Percentiles rank a stretch among this genome's conserved stretches.
phyloP scores from a whole-genome alignment of 768 basidiomycete genomes.

The Pseudohyphozyma bogoriensis region DNA sequence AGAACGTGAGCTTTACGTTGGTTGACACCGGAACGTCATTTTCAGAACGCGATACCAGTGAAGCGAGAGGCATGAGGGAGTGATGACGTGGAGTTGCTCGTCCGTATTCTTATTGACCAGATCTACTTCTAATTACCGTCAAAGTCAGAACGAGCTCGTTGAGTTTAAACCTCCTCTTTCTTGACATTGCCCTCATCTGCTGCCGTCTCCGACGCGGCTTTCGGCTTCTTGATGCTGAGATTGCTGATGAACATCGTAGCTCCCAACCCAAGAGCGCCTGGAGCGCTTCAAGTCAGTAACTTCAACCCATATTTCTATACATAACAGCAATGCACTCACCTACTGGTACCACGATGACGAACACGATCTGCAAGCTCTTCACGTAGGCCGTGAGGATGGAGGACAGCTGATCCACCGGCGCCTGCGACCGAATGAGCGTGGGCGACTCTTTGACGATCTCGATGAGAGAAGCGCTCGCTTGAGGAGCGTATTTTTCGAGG shows the following conservation, averaged over 20 bases:
- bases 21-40: too few relatives aligned
- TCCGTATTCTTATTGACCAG: too few relatives aligned
- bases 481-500: constrained; percentile 33
- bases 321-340: too few relatives aligned
- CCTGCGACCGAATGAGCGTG: constrained; percentile 32
- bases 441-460: constrained; percentile 31
- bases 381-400: constrained; percentile 28
- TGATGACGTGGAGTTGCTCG: too few relatives aligned
- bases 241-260: constrained; percentile 37
- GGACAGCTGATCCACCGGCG: constrained; percentile 25
- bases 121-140: too few relatives aligned
- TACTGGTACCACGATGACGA: constrained; percentile 22
- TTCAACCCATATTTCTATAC: too few relatives aligned
- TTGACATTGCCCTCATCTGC: constrained; percentile 41
- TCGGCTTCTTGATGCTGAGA: constrained; percentile 26
- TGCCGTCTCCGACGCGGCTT: constrained; percentile 43
- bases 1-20: too few relatives aligned
- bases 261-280: constrained; percentile 32
- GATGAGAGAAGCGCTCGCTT: constrained; percentile 16
- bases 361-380: constrained; percentile 2
- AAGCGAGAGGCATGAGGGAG: too few relatives aligned
- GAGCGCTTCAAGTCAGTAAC: too few relatives aligned
- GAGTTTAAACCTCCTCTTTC: too few relatives aligned
- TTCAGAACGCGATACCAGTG: too few relatives aligned
- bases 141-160: too few relatives aligned